Percentiles rank a stretch among this genome's conserved stretches.
phyloP scores from a whole-genome alignment of 108 stramenopile genomes.

The Craspedostauros australis region DNA sequence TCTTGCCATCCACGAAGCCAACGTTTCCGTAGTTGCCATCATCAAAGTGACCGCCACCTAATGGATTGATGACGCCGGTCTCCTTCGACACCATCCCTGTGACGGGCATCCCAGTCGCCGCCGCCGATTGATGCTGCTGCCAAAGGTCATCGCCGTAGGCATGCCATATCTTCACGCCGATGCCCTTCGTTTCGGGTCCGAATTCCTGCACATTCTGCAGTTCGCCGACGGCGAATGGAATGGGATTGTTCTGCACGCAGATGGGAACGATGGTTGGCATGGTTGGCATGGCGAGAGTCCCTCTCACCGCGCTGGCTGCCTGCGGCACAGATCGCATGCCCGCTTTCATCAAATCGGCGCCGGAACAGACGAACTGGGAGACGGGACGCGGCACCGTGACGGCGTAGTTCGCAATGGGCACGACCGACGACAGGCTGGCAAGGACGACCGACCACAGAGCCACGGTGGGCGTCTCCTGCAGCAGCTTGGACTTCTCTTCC shows the following conservation, averaged over 20 bases:
- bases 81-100: too few relatives aligned
- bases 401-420: too few relatives aligned
- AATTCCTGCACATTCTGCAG: slow-evolving; percentile 30
- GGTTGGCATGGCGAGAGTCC: too few relatives aligned
- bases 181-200: slow-evolving; percentile 56
- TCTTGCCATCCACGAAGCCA: slow-evolving; percentile 60
- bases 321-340: slow-evolving; percentile 53
- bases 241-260: slow-evolving; percentile 55
- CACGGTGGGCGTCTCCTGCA: slow-evolving; percentile 16
- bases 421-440: too few relatives aligned
- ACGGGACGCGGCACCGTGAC: slow-evolving; percentile 32
- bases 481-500: slow-evolving; percentile 12
- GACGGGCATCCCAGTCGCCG: too few relatives aligned
- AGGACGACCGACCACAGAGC: slow-evolving; percentile 19
- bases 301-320: not conserved
- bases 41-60: slow-evolving; percentile 37
- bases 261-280: slow-evolving; percentile 53
- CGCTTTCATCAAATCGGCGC: slow-evolving; percentile 77
- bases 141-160: slow-evolving; percentile 85
- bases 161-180: slow-evolving; percentile 56
- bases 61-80: not conserved
- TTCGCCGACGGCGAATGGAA: slow-evolving; percentile 65
- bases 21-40: slow-evolving; percentile 74
- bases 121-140: too few relatives aligned
- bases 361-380: slow-evolving; percentile 74